Evolutionary conservation across 495 filamentous ascomycete genomes (phyloP), one percentile per base, ranked within the genome.

Genomic region (Penicillium diatomitis): DNA sequence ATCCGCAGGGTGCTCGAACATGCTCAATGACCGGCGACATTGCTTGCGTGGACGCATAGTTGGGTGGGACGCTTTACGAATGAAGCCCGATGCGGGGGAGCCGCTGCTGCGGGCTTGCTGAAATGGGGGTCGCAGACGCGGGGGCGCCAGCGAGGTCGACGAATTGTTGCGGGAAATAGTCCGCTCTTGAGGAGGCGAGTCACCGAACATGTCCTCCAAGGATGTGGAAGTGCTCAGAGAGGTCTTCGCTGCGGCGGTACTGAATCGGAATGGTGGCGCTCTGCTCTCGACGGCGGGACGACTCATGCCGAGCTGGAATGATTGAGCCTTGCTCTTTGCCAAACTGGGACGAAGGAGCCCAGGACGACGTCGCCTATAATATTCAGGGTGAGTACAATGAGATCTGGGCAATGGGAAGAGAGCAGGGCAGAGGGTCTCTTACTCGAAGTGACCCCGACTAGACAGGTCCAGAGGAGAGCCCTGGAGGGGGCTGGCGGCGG

Each of bases 1-100:
- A 60, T 97, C 92, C 47, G 79, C 87, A 0, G 90, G 85, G 59
- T 85, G 80, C 64, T 97, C 92, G 68, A 90, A 97, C 92, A 98
- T 97, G 73, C 91, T 96, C 60, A 95, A 73, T 37, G 91, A 95
- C 44, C 92, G 80, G 31, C 92, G 81, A 53, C 88, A 90, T 51
- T 87, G 86, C 62, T 94, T 95, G 52, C 89, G 81, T 9, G 88
- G 86, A 43, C 91, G 83, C 64, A 79, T 75, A 46, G 81, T 77
- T 12, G 81, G 84, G 55, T 85, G 86, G 7, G 83, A 82, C 7
- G 75, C 75, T 44, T 88, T 87, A 48, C 87, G 80, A 38, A 85
- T 68, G 47, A 88, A 83, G 46, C 72, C 77, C 40, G 74, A 72
- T 36, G 83, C 74, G 8, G 90, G 90, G 8, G 89, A 91, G 38